phyloP scores from a whole-genome alignment of 1,284 basidiomycete genomes.

The Omphalotus olearius region DNA sequence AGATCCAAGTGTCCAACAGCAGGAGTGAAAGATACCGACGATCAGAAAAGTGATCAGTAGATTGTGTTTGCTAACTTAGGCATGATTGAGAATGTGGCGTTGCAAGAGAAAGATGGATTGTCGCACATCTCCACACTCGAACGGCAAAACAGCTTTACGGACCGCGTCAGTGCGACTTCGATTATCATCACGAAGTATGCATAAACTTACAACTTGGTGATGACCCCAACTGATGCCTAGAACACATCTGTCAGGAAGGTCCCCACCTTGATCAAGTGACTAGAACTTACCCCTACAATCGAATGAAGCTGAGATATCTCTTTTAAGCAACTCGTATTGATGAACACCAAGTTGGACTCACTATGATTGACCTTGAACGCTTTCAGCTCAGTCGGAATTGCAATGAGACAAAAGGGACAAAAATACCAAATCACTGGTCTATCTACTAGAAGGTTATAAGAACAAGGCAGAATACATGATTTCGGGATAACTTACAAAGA shows the following conservation, averaged over 20 bases:
- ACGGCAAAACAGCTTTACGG: constrained; percentile 5
- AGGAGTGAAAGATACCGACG: neutral
- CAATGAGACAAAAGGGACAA: too few species aligned
- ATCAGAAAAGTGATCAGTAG: neutral
- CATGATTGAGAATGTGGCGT: neutral
- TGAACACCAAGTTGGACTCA: neutral
- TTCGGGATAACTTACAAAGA: neutral
- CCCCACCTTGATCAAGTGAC: neutral
- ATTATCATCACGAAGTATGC: neutral
- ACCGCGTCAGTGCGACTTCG: neutral
- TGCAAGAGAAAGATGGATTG: neutral
- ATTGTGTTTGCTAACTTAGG: constrained; percentile 8
- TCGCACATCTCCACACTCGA: constrained; percentile 12
- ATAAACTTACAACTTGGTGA: constrained; percentile 6
- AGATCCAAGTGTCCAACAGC: neutral
- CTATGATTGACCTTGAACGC: constrained; percentile 3
- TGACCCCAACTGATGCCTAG: constrained; percentile 3
- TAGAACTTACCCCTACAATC: constrained; percentile 4
- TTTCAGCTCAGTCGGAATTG: too few species aligned
- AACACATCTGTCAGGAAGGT: neutral
- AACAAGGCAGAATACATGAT: too few species aligned
- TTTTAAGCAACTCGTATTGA: neutral
- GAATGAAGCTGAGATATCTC: neutral
- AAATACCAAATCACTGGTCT: too few species aligned
- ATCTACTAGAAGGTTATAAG: too few species aligned